A percentile compares a stretch with the other conserved stretches of the same genome.
Evolutionary conservation across 1,284 basidiomycete species (phyloP).

Genomic region (Lentinula novae-zelandiae): DNA sequence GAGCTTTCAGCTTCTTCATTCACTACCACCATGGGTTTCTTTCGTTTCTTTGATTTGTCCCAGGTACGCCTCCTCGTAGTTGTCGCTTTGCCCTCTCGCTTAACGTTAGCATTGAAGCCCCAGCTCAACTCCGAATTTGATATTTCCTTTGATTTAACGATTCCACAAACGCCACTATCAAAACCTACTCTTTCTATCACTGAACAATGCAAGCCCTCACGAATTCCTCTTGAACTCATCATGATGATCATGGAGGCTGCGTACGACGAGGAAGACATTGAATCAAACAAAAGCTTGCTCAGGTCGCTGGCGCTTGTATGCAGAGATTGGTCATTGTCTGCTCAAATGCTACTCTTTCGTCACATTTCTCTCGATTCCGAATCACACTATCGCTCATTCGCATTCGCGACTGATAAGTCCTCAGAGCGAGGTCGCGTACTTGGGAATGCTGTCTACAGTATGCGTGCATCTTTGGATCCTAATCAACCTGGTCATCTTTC

Average conservation of each 20-base stretch:
- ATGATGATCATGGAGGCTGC: conserved; percentile 58
- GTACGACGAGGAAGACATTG: conserved; percentile 35
- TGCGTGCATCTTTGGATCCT: conserved; percentile 58
- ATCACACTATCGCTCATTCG: conserved; percentile 50
- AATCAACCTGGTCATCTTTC: conserved; percentile 60
- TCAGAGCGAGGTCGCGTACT: conserved; percentile 46
- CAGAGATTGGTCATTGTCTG: conserved; percentile 54
- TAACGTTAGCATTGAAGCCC: conserved; percentile 18
- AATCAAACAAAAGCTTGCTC: conserved; percentile 40
- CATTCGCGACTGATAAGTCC: conserved; percentile 41
- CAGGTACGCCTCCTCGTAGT: conserved; percentile 18
- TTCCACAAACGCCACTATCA: conserved; percentile 15
- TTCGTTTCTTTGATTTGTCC: conserved; percentile 32
- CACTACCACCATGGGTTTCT: conserved; percentile 29
- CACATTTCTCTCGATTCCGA: conserved; percentile 50
- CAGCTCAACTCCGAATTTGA: conserved; percentile 29
- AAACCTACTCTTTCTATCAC: conserved; percentile 22
- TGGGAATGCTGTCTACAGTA: conserved; percentile 45
- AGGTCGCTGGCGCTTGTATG: conserved; percentile 56
- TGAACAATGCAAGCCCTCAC: conserved; percentile 10
- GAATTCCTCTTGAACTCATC: conserved; percentile 59
- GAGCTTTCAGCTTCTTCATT: conserved; percentile 3
- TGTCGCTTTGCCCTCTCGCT: conserved; percentile 15
- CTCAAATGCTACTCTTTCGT: conserved; percentile 63
- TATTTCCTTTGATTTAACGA: conserved; percentile 33